Evolutionary conservation across 805 yeast species (phyloP).

Genomic region (Candida takata): DNA sequence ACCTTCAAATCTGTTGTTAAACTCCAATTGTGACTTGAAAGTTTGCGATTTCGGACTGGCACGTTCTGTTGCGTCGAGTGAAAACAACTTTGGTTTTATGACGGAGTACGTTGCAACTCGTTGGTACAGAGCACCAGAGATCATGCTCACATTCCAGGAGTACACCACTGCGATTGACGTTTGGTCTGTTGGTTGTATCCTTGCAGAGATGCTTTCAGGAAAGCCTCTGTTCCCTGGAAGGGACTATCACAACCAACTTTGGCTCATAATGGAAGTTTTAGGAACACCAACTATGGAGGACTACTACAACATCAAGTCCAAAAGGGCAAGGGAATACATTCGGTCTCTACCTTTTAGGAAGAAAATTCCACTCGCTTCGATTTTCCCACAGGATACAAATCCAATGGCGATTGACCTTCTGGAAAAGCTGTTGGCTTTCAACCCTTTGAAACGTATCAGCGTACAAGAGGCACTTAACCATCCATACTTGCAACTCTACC

Average conservation of each 20-base stretch:
- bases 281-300: conserved; percentile 76
- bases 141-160: conserved; percentile 66
- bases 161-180: conserved; percentile 73
- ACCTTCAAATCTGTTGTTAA: conserved; percentile 63
- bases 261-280: conserved; percentile 57
- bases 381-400: conserved; percentile 41
- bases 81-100: conserved; percentile 45
- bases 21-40: conserved; percentile 66
- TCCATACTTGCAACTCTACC: conserved; percentile 62
- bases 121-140: conserved; percentile 83
- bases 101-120: conserved; percentile 82
- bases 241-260: conserved; percentile 63
- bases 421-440: conserved; percentile 64
- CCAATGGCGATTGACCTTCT: conserved; percentile 53
- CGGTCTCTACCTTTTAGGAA: conserved; percentile 56
- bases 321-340: conserved; percentile 72
- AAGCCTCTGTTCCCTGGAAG: conserved; percentile 70
- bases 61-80: conserved; percentile 44
- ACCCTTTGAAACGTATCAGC: conserved; percentile 66
- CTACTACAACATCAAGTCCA: conserved; percentile 63
- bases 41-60: conserved; percentile 78
- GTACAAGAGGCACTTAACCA: conserved; percentile 71
- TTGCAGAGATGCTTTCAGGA: conserved; percentile 56
- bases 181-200: conserved; percentile 76
- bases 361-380: conserved; percentile 43